Conservation (phyloP, 768 basidiomycete genomes). For the Ramaria sp. region DNA sequence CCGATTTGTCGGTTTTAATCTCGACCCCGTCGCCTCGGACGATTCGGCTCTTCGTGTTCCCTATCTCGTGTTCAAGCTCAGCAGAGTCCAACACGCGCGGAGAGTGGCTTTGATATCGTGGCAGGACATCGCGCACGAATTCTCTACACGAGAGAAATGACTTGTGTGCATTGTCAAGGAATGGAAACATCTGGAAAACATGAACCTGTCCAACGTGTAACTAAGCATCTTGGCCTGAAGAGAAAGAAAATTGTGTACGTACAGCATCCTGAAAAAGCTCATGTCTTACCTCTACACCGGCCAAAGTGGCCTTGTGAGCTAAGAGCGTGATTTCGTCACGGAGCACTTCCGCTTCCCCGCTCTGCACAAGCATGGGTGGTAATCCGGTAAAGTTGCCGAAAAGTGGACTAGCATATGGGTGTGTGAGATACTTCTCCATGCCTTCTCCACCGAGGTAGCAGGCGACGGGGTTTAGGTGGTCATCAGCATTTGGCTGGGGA, state of each 20-base stretch:
- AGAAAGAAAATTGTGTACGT: conserved; percentile 20
- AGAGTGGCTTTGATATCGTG: conserved; percentile 36
- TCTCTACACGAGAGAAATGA: conserved; percentile 62
- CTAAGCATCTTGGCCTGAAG: not conserved
- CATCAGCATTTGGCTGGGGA: conserved; percentile 56
- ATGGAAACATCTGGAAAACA: conserved; percentile 85
- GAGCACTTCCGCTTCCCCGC: conserved; percentile 91
- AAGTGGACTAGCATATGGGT: conserved; percentile 91
- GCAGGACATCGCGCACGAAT: conserved; percentile 55
- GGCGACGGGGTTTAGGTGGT: conserved; percentile 89
- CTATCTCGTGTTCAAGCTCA: conserved; percentile 59
- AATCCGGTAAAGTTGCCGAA: conserved; percentile 84
- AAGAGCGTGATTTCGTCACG: conserved; percentile 86
- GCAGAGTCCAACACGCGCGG: conserved; percentile 42
- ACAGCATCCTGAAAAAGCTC: conserved; percentile 90
- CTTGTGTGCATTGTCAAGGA: conserved; percentile 51
- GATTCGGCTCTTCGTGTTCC: conserved; percentile 51
- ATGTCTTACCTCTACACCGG: conserved; percentile 78
- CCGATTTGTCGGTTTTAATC: conserved; percentile 10
- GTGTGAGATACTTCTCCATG: conserved; percentile 75
- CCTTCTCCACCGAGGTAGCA: conserved; percentile 77
- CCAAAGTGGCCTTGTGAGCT: conserved; percentile 84
- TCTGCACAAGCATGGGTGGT: conserved; percentile 85
- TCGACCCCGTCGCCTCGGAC: conserved; percentile 64
- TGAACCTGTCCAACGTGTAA: conserved; percentile 47